Base-by-base conservation (phyloP, 2,329 filamentous ascomycete species). In the Pyricularia grisea region DNA sequence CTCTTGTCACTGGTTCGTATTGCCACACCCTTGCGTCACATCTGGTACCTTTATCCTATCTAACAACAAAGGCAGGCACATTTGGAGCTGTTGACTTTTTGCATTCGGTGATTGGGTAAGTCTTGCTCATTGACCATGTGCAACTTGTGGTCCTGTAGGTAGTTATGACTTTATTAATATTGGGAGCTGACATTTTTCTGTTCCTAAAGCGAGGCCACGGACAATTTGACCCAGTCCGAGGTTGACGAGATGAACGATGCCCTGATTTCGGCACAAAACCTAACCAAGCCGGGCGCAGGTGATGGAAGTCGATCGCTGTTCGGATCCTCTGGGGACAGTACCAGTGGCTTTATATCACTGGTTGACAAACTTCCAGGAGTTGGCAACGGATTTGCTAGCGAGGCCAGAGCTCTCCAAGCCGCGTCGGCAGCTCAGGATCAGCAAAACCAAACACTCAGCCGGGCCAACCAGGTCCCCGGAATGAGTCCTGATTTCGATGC, bases 81-180 rank as follows among this genome's bases (percentile, higher is more conserved):
- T 95, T 95, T 78, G 92, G 92, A 60, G 92, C 88, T 72, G 92
- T 94, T 2, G 92, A 94, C 77, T 95, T 95, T 76, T 81, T 94
- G 72, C 92, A 95, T 77, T 93, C 91, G 1, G 91, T 92, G 33
- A 79, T 88, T 66, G 86, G 77, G 74, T 76, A 68, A 20, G 72
- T 17, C 20, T 27, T 42, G 4, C 10, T 61, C 23, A 63, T 17
- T 55, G 4, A 1, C 12, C 17, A 23, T 11, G 36, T 33, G 27
- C 23, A 71, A 6, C 42, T n/a, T 3, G 20, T n/a, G 17, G 17
- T 10, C 20, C 4, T n/a, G 42, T 55, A 9, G 20, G 42, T 31
- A 55, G 5, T 9, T 17, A 27, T 55, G 65, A 7, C 11, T 23
- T 36, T 23, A 10, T 36, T 11, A 66, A 25, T 23, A 25, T 31